Conservation (phyloP, 225 moss, liverwort and hornwort species). For the Pleurozium schreberi region DNA sequence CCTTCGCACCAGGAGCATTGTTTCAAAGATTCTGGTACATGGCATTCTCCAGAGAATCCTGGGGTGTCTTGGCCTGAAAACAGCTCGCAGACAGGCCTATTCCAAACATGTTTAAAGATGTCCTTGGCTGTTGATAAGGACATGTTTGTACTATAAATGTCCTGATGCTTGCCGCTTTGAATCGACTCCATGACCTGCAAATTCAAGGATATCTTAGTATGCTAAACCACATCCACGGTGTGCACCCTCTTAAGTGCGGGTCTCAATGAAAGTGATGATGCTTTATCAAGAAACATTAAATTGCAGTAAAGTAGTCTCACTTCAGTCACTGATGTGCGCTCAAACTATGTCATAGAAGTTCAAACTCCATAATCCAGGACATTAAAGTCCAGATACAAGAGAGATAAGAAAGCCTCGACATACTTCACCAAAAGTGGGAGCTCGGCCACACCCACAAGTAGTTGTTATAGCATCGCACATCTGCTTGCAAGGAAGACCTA, state of each 20-base stretch:
- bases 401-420: not conserved
- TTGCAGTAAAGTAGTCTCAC: not conserved
- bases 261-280: not conserved
- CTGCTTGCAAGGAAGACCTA: constrained; percentile 85
- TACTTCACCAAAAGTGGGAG: constrained; percentile 85
- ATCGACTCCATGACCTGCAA: constrained; percentile 72
- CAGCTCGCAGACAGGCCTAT: constrained; percentile 75
- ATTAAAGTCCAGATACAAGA: not conserved
- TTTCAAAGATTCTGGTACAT: constrained; percentile 9
- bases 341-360: not conserved
- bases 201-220: not conserved
- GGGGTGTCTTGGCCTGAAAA: constrained; percentile 63
- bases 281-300: not conserved
- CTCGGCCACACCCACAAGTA: constrained; percentile 75
- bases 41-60: constrained; percentile 66
- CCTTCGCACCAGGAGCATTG: constrained; percentile 75
- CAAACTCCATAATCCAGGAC: not conserved
- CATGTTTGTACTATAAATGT: constrained; percentile 77
- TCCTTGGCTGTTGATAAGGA: constrained; percentile 65
- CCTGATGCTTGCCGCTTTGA: constrained; percentile 41
- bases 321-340: not conserved
- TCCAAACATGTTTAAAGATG: constrained; percentile 74
- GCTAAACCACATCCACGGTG: not conserved
- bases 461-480: constrained; percentile 79
- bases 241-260: not conserved